These are phyloP conservation scores for Cerrena zonata DNA, from an alignment of 1,284 basidiomycete species.

Conservation along the genomic window DNA sequence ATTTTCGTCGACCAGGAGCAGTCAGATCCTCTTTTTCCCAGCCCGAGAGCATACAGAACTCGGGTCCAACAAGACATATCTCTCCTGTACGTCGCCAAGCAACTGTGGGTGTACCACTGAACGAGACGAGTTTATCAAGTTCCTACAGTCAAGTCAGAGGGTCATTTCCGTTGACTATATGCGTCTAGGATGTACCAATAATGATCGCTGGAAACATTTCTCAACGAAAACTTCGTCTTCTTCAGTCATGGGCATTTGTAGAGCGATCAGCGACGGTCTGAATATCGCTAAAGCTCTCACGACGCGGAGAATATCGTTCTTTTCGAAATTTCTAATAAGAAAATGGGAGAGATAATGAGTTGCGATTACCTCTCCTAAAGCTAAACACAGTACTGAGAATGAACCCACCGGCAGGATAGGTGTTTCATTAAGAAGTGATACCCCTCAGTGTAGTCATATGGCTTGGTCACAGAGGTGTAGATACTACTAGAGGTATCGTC, in stretches of 20 bases:
- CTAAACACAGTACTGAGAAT: constrained; percentile 1
- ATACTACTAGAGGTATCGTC: constrained; percentile 53
- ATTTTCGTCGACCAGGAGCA: constrained; percentile 58
- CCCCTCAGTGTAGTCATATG: constrained; percentile 88
- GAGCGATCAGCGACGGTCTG: constrained; percentile 88
- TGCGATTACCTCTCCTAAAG: not conserved
- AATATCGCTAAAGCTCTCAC: constrained; percentile 92
- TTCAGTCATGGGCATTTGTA: constrained; percentile 90
- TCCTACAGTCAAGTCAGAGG: constrained; percentile 48
- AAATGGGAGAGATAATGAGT: too few species aligned
- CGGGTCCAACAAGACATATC: constrained; percentile 91
- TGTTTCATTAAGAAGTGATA: constrained; percentile 94
- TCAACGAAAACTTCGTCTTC: constrained; percentile 95
- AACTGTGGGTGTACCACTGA: constrained; percentile 98
- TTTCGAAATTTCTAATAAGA: constrained; percentile 59
- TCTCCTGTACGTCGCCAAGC: constrained; percentile 98
- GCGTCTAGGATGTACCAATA: constrained; percentile 57
- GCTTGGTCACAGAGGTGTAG: constrained; percentile 69
- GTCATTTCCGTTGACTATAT: not conserved
- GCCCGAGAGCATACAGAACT: constrained; percentile 91
- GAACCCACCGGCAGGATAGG: constrained; percentile 72
- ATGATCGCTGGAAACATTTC: constrained; percentile 87
- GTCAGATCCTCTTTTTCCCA: constrained; percentile 83
- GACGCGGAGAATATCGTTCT: constrained; percentile 89
- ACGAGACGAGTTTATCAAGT: constrained; percentile 93